Base-by-base conservation (phyloP, 2,329 filamentous ascomycete species). In the Ophiostoma novo-ulmi region DNA sequence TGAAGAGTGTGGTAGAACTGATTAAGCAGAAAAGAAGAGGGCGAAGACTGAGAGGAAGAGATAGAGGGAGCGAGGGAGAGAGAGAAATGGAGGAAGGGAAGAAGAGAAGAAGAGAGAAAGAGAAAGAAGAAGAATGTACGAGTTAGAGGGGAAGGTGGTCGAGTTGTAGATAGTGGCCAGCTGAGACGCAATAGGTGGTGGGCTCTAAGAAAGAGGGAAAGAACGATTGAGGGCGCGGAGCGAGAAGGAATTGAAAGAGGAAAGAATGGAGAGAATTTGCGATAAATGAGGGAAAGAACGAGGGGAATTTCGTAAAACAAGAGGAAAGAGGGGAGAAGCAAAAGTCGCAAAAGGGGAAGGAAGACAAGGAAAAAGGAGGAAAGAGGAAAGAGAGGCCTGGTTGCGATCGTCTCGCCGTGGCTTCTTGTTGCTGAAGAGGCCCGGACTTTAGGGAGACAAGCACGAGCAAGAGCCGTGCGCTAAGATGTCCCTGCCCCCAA, bases 401-500 rank as follows among this genome's bases (percentile, higher is more conserved):
- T 39, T 39, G 63, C 63, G 63, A 65, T 22, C 36, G 63, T 63
- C 36, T 65, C 31, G 58, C 31, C 36, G 8, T 65, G 13, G 63
- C 36, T 36, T 31, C 36, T 11, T 39, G 20, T 8, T 64, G 61
- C n/a, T 36, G 55, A 39, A 22, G 36, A 39, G 36, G 63, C 63
- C 63, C 63, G 63, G 63, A 65, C 63, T 65, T 65, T 65, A 65
- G 63, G 63, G 63, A 65, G 63, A 65, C 63, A 65, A 65, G 63
- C 58, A 31, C 26, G 22, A 58, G 52, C 52, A 58, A 58, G 52
- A 64, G 61, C 61, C 61, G 61, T 64, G 61, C 35, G 52, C 52
- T 64, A 38, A 38, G 61, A 64, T 64, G 61, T 31, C 35, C 61
- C 35, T 31, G 58, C 58, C 26, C 7, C 14, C 7, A 26, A 26